Evolutionary conservation across 352 stramenopile species (phyloP), one percentile per base, ranked within the genome.

Genomic region (Phytophthora pisi): DNA sequence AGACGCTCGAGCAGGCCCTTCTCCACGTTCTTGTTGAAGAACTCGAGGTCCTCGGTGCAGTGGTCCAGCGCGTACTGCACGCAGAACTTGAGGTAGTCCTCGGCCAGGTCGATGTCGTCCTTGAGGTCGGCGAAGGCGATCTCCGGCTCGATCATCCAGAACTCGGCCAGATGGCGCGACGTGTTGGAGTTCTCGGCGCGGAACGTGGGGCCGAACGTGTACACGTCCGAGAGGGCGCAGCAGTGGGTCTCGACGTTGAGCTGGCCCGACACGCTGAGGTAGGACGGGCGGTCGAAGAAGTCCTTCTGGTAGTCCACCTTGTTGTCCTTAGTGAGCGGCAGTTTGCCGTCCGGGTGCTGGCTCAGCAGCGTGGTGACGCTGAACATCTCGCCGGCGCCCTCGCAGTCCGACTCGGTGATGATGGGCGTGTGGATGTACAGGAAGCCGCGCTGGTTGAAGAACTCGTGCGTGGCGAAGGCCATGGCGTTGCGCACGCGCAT

Each of bases 121-220:
- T 88, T 78, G 11, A 99, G 69, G 66, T 97, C 89, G 13, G 86
- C 86, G 50, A 94, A 94, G 16, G 86, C 86, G 42, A 98, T 97
- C 70, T 97, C 90, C 1, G 96, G 96, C 81, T 99, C 98, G 34
- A 99, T 94, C 97, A 99, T 99, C 86, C 96, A 98, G 79, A 99
- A 99, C 78, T 99, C 97, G 8, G 96, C 95, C 56, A 99, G 78
- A 78, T 99, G 98, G 57, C 97, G 86, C 51, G 95, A 91, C 50
- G 98, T 99, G 83, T 99, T 98, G 40, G 84, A 98, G 84, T 99
- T 99, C 86, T 99, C 98, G 10, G 98, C 98, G 36, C 98, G 93
- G 78, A 99, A 99, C 47, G 98, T 99, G 20, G 98, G 98, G 16
- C 98, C 98, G 75, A 99, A 99, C 31, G 97, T 99, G 79, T 99